A percentile compares a stretch with the other conserved stretches of the same genome.
Conservation (phyloP, 768 basidiomycete genomes). For the Amanita molliuscula region DNA sequence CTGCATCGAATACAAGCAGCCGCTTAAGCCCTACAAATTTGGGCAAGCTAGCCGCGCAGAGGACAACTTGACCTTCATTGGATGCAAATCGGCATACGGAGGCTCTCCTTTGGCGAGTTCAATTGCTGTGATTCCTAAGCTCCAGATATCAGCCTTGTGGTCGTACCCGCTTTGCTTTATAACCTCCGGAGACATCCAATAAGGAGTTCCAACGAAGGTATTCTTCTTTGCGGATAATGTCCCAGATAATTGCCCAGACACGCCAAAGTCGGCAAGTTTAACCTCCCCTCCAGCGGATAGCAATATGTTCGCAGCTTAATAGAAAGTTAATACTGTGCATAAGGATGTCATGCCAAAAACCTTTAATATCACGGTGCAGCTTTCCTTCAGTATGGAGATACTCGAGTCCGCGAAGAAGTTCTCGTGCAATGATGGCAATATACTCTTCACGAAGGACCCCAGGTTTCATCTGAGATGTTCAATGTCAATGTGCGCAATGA, state of each 20-base stretch:
- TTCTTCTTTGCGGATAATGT: slow-evolving; percentile 94
- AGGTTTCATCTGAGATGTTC: slow-evolving; percentile 77
- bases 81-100: slow-evolving; percentile 96
- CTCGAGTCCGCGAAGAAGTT: slow-evolving; percentile 85
- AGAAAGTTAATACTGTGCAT: slow-evolving; percentile 1
- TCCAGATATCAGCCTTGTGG: slow-evolving; percentile 99
- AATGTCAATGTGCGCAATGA: slow-evolving; percentile 10
- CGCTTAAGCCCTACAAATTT: neutral
- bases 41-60: neutral
- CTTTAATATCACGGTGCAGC: slow-evolving; percentile 99
- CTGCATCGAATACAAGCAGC: neutral
- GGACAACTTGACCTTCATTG: slow-evolving; percentile 79
- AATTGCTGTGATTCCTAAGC: slow-evolving; percentile 93
- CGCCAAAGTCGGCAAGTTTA: slow-evolving; percentile 97
- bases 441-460: slow-evolving; percentile 98
- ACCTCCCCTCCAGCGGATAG: slow-evolving; percentile 90
- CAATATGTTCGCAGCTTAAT: slow-evolving; percentile 84
- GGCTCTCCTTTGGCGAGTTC: slow-evolving; percentile 97
- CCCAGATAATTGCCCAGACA: slow-evolving; percentile 93
- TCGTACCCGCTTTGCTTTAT: slow-evolving; percentile 99
- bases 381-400: slow-evolving; percentile 96
- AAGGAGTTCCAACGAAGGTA: slow-evolving; percentile 95
- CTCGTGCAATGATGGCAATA: slow-evolving; percentile 92
- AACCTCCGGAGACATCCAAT: slow-evolving; percentile 99
- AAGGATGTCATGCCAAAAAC: slow-evolving; percentile 23